Conservation (phyloP, 805 yeast species). For the Schizosaccharomyces pombe region DNA sequence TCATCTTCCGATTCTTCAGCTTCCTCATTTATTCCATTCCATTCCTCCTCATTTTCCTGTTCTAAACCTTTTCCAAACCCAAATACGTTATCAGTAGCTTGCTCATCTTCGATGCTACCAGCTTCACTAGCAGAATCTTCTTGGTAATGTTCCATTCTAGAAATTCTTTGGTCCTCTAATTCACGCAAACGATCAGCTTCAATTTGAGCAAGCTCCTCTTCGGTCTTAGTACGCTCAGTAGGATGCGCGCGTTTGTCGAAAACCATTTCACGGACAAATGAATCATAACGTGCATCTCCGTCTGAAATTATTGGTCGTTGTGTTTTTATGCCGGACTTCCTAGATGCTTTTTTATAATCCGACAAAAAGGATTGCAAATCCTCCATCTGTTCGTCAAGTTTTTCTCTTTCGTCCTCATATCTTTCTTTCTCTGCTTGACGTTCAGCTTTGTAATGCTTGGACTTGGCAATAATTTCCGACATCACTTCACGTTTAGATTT, state of each 20-base stretch:
- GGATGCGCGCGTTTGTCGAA: conserved; percentile 22
- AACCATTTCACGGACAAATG: conserved; percentile 18
- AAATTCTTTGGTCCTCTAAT: conserved; percentile 16
- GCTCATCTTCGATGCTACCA: conserved; percentile 12
- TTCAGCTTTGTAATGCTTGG: conserved; percentile 20
- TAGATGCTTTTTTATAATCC: neutral
- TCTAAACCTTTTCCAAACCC: conserved; percentile 12
- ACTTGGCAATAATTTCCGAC: conserved; percentile 22
- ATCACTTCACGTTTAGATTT: conserved; percentile 21
- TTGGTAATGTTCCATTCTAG: conserved; percentile 24
- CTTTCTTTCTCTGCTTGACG: conserved; percentile 20
- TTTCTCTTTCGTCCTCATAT: conserved; percentile 17
- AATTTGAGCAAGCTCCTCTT: conserved; percentile 19
- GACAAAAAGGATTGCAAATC: conserved; percentile 10
- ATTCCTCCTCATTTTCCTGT: too few relatives aligned
- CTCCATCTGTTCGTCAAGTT: conserved; percentile 17
- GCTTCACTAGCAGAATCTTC: conserved; percentile 21
- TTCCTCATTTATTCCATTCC: too few relatives aligned
- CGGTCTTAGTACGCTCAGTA: conserved; percentile 21
- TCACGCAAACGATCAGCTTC: conserved; percentile 14
- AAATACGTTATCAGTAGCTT: conserved; percentile 19
- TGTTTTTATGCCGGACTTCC: neutral
- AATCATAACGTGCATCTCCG: conserved; percentile 17
- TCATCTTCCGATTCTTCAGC: conserved; percentile 22
- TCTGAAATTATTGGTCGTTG: conserved; percentile 4